These are phyloP conservation scores for Tetrapyrgos nigripes DNA, from an alignment of 1,284 basidiomycete species.

Conservation along the genomic window DNA sequence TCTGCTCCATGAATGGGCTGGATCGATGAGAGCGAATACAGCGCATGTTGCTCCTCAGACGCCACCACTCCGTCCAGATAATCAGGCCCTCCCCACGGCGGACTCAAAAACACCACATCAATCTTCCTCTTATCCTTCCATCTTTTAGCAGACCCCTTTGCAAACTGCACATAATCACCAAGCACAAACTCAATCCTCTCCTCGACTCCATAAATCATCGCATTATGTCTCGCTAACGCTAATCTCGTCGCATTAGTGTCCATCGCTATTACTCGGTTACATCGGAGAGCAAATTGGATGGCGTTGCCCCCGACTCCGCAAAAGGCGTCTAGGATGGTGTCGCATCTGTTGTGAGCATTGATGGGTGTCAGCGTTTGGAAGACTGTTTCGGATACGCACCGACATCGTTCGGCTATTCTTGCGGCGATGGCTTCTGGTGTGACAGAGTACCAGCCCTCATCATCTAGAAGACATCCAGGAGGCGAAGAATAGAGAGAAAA, in stretches of 20 bases:
- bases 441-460: constrained; percentile 96
- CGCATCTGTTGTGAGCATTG: too few relatives aligned
- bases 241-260: constrained; percentile 88
- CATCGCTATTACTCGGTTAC: constrained; percentile 86
- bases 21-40: constrained; percentile 76
- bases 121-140: constrained; percentile 50
- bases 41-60: constrained; percentile 44
- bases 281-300: constrained; percentile 96
- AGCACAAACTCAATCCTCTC: constrained; percentile 94
- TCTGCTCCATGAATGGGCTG: constrained; percentile 83
- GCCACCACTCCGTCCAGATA: constrained; percentile 56
- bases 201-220: constrained; percentile 90
- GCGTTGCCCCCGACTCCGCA: constrained; percentile 98
- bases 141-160: constrained; percentile 57
- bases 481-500: constrained; percentile 80
- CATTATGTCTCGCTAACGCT: constrained; percentile 91
- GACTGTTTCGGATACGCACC: constrained; percentile 32
- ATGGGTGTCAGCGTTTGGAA: not conserved
- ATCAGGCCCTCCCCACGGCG: constrained; percentile 90
- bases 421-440: constrained; percentile 93
- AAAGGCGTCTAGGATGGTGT: constrained; percentile 90
- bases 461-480: constrained; percentile 78
- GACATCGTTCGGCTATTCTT: constrained; percentile 92
- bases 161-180: constrained; percentile 87
- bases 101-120: constrained; percentile 91